Percentiles rank a stretch among this genome's conserved stretches.
These are phyloP conservation scores for Xanthoceras sorbifolium DNA, from an alignment of 345 rosid genomes.

Conservation along the genomic window DNA sequence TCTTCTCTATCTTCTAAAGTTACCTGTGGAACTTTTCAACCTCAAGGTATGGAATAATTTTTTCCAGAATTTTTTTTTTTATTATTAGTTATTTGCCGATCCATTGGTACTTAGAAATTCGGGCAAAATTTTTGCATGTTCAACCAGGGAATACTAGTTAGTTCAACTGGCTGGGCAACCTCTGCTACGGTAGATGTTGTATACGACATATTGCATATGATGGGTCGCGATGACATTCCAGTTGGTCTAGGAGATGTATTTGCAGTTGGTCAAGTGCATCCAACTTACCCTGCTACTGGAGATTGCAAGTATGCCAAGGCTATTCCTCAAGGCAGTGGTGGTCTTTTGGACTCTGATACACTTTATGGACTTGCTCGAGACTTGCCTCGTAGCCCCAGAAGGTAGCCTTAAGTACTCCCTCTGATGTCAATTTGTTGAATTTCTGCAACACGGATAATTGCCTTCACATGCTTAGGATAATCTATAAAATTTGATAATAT, in stretches of 20 bases:
- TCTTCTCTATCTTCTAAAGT: slow-evolving; percentile 81
- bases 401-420: slow-evolving; percentile 37
- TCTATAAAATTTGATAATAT: too few relatives aligned
- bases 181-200: slow-evolving; percentile 84
- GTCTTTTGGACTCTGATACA: slow-evolving; percentile 84
- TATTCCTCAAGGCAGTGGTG: slow-evolving; percentile 83
- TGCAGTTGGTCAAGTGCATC: slow-evolving; percentile 68
- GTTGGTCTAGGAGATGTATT: slow-evolving; percentile 77
- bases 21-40: slow-evolving; percentile 63
- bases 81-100: too few relatives aligned
- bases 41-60: slow-evolving; percentile 52
- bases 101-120: not conserved
- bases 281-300: slow-evolving; percentile 48
- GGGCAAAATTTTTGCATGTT: not conserved
- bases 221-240: slow-evolving; percentile 96
- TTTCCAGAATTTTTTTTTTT: too few relatives aligned
- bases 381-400: slow-evolving; percentile 81
- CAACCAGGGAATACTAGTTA: slow-evolving; percentile 73
- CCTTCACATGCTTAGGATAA: too few relatives aligned
- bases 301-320: slow-evolving; percentile 75
- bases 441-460: not conserved
- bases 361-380: slow-evolving; percentile 84
- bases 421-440: not conserved
- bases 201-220: slow-evolving; percentile 91
- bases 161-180: slow-evolving; percentile 93